These are phyloP conservation scores for Aspergillus jensenii DNA, from an alignment of 2,329 filamentous ascomycete genomes.

Conservation along the genomic window DNA sequence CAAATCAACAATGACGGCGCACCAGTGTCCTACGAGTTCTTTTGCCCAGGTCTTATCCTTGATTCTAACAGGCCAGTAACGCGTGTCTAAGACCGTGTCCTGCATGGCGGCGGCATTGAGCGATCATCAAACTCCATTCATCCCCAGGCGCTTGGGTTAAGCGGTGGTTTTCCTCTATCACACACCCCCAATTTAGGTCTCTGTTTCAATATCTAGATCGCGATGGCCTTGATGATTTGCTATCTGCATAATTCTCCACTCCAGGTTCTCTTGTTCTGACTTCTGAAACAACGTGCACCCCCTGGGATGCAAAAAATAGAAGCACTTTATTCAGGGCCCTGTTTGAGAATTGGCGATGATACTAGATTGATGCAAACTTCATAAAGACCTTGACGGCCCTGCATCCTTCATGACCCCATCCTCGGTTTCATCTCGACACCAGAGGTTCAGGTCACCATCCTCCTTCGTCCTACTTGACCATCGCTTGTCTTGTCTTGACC, in stretches of 20 bases:
- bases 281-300: constrained; percentile 12
- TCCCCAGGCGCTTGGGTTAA: constrained; percentile 5
- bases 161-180: constrained; percentile 1
- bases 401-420: background rate
- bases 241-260: constrained; percentile 12
- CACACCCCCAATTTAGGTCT: constrained; percentile 5
- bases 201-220: background rate
- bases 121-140: constrained; percentile 6
- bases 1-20: constrained; percentile 1
- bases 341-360: constrained; percentile 9
- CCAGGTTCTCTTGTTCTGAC: constrained; percentile 6
- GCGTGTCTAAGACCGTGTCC: background rate
- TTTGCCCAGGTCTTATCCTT: constrained; percentile 11
- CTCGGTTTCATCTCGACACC: constrained; percentile 10
- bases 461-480: background rate
- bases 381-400: constrained; percentile 15
- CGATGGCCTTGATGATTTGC: constrained; percentile 8
- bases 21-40: background rate
- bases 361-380: constrained; percentile 8
- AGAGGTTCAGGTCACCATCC: constrained; percentile 3
- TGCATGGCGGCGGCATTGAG: background rate
- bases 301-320: constrained; percentile 16
- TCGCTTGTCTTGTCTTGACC: background rate
- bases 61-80: background rate
- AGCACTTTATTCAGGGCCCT: constrained; percentile 10